These are phyloP conservation scores for Boechera retrofracta DNA, from an alignment of 345 rosid genomes.

Conservation along the genomic window DNA sequence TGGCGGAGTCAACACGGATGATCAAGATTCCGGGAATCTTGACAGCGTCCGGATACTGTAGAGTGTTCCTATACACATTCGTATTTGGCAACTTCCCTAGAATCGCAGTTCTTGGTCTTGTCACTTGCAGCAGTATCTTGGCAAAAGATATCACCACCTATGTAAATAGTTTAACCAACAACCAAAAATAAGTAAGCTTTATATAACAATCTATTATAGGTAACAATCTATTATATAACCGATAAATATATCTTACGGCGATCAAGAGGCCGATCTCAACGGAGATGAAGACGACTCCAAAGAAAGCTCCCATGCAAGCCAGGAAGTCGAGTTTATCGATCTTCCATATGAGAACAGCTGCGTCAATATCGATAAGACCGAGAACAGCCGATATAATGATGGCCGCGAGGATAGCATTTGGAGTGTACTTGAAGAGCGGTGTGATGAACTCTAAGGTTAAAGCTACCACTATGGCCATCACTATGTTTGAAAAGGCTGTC, in stretches of 20 bases:
- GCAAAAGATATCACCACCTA: conserved; percentile 83
- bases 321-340: conserved; percentile 78
- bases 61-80: conserved; percentile 64
- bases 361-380: conserved; percentile 65
- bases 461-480: conserved; percentile 74
- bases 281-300: conserved; percentile 67
- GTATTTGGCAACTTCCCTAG: conserved; percentile 76
- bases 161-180: not conserved
- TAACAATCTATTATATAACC: not conserved
- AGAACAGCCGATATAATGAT: conserved; percentile 79
- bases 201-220: too few species aligned
- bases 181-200: not conserved
- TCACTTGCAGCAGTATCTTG: conserved; percentile 83
- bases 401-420: conserved; percentile 72
- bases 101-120: conserved; percentile 75
- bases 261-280: conserved; percentile 77
- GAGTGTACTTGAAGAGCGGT: conserved; percentile 78
- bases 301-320: conserved; percentile 84
- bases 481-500: conserved; percentile 78
- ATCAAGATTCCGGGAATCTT: conserved; percentile 72
- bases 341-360: conserved; percentile 70
- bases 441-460: conserved; percentile 65
- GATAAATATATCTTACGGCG: conserved; percentile 49
- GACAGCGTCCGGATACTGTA: conserved; percentile 72
- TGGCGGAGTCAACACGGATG: conserved; percentile 86